Base-by-base conservation (phyloP, 108 stramenopile genomes). In the Bacterosira constricta region DNA sequence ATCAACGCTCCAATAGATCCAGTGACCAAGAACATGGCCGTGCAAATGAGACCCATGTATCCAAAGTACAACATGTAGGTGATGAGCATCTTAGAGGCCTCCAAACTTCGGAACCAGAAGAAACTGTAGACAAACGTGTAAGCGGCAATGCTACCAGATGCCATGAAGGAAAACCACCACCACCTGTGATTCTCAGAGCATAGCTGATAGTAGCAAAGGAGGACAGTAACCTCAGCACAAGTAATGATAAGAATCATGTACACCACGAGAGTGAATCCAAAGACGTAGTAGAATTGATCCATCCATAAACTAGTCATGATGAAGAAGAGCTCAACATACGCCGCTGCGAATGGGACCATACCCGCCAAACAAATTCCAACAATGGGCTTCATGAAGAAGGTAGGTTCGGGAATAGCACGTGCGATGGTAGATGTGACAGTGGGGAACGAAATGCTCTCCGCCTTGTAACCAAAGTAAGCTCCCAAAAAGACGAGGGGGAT, bases 241-340 rank as follows among this genome's bases (percentile, higher is more conserved):
- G 97, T 98, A 38, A 98, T 71, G 38, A 96, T 76, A 32, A 99
- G 83, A 71, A 99, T 99, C 54, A 97, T 25, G 86, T 90, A 98
- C 25, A 98, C 97, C 41, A 94, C 82, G 51, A 99, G 84, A 7
- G 96, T 92, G 86, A 99, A 98, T 25, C 98, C 97, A 83, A 99
- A 99, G 57, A 99, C 97, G 74, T 98, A 98, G 89, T 98, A 99
- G 93, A 95, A 99, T 71, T 97, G 94, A 74, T 97, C 97, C 96
- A 99, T 97, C 98, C 98, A 99, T 75, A 99, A 72, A 55, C 85
- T 87, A 39, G 92, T 93, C 88, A 98, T 93, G 90, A 99, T 99
- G 91, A 98, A 99, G 80, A 98, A 99, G 30, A 99, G 85, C 80
- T 99, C 99, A 27, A 98, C 98, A 29, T 97, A 99, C 26, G 97